Percentiles rank a stretch among this genome's conserved stretches.
phyloP scores from a whole-genome alignment of 345 rosid species.

The Gossypioides kirkii region DNA sequence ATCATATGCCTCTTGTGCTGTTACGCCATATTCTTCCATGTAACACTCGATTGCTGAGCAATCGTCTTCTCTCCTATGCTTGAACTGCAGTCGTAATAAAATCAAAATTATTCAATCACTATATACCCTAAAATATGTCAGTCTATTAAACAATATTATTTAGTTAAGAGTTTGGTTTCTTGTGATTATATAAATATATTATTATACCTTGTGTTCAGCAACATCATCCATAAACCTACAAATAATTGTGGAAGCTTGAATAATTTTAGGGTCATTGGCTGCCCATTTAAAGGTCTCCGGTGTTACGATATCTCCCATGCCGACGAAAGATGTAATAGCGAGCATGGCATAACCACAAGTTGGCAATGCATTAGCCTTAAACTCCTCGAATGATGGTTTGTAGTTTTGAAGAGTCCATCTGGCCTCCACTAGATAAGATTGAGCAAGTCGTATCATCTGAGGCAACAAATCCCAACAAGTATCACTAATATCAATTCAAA shows the following conservation, averaged over 20 bases:
- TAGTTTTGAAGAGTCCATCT: slow-evolving; percentile 23
- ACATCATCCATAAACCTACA: slow-evolving; percentile 34
- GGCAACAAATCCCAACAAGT: background rate
- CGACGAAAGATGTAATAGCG: slow-evolving; percentile 15
- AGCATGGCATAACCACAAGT: slow-evolving; percentile 14
- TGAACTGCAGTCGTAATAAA: background rate
- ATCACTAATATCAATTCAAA: background rate
- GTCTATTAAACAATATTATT: too few relatives aligned
- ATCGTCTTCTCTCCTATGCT: background rate
- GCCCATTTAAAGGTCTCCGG: slow-evolving; percentile 28
- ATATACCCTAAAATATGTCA: background rate
- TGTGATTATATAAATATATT: background rate
- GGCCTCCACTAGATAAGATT: slow-evolving; percentile 23
- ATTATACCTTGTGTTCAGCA: slow-evolving; percentile 11
- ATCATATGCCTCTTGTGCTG: background rate
- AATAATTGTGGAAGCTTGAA: slow-evolving; percentile 15
- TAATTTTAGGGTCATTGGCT: slow-evolving; percentile 7
- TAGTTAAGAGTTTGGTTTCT: background rate
- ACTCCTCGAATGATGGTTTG: slow-evolving; percentile 30
- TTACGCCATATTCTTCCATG: background rate
- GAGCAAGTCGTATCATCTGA: slow-evolving; percentile 24
- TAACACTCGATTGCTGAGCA: background rate
- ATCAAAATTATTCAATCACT: background rate
- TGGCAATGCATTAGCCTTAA: slow-evolving; percentile 16
- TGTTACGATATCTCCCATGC: slow-evolving; percentile 23